These are phyloP conservation scores for Apophysomyces sp. DNA, from an alignment of 371 early-diverging fungal species.

Conservation along the genomic window DNA sequence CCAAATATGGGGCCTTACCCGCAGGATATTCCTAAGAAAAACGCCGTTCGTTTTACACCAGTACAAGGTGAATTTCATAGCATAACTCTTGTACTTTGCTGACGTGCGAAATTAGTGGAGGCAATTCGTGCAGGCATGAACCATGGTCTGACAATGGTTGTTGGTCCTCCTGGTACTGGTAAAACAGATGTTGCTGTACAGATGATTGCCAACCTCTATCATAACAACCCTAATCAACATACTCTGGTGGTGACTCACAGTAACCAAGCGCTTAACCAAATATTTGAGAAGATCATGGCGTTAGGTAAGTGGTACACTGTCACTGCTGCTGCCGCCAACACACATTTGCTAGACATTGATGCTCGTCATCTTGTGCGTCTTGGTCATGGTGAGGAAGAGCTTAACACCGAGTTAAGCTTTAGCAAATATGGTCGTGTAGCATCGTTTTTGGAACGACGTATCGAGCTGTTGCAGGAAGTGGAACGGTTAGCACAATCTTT, in stretches of 20 bases:
- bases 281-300: conserved; percentile 89
- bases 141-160: conserved; percentile 87
- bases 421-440: conserved; percentile 92
- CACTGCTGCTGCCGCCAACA: not conserved
- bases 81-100: too few species aligned
- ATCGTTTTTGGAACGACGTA: conserved; percentile 84
- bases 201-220: conserved; percentile 90
- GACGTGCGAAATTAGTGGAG: conserved; percentile 54
- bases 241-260: conserved; percentile 93
- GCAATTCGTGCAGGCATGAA: conserved; percentile 85
- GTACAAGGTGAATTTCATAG: conserved; percentile 66
- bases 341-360: conserved; percentile 71
- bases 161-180: conserved; percentile 97
- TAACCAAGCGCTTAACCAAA: conserved; percentile 93
- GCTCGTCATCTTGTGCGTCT: conserved; percentile 90
- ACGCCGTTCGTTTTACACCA: conserved; percentile 84
- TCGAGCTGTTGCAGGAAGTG: conserved; percentile 74
- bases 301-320: conserved; percentile 29
- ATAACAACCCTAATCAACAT: conserved; percentile 83
- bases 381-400: conserved; percentile 92
- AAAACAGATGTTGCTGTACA: conserved; percentile 98
- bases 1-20: conserved; percentile 78
- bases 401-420: conserved; percentile 78
- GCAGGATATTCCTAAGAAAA: conserved; percentile 61
- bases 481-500: conserved; percentile 73